Evolutionary conservation across 441 rosid genomes (phyloP).

Genomic region (Hypseocharis bilobata): DNA sequence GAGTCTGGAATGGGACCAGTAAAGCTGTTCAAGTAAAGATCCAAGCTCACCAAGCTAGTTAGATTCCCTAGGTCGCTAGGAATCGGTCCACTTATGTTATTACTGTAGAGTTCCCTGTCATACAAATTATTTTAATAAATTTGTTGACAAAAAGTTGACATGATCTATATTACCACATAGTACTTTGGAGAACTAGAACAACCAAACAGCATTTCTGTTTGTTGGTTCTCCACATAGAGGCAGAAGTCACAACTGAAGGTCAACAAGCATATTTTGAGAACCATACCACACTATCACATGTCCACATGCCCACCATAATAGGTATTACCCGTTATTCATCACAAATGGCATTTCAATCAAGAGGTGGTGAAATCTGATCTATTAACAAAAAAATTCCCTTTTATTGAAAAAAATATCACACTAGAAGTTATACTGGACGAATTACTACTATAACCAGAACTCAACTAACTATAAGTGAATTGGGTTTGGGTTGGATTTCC

Average conservation of each 20-base stretch:
- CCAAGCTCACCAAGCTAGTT: constrained; percentile 94
- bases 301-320: background rate
- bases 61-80: constrained; percentile 85
- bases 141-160: background rate
- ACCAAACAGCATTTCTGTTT: background rate
- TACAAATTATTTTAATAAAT: background rate
- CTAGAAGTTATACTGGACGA: too few relatives aligned
- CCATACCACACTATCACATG: background rate
- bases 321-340: too few relatives aligned
- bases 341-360: too few relatives aligned
- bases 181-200: background rate
- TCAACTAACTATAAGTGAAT: too few relatives aligned
- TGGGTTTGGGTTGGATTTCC: background rate
- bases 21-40: constrained; percentile 87
- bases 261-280: background rate
- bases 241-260: background rate
- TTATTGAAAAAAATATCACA: background rate
- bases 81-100: constrained; percentile 73
- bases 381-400: background rate
- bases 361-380: too few relatives aligned
- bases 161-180: background rate
- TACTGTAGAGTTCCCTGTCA: constrained; percentile 82
- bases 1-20: constrained; percentile 78
- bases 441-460: too few relatives aligned
- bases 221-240: background rate